Base-by-base conservation (phyloP, 805 yeast species). In the Clavispora fructus region DNA sequence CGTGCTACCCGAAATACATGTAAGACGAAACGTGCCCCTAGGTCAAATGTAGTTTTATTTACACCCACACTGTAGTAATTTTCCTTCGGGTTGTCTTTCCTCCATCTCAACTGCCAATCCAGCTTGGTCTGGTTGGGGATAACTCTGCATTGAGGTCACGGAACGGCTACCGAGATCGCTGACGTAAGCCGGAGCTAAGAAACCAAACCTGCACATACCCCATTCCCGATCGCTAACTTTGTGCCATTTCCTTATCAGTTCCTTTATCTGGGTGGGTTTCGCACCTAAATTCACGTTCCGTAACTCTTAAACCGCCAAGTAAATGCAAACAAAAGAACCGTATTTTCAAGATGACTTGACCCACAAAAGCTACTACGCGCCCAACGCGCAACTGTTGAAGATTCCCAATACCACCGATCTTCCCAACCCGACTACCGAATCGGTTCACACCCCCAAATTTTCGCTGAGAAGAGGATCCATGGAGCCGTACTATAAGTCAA, bases 261-360 rank as follows among this genome's bases (percentile, higher is more conserved):
- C n/a, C 25, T 33, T 16, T 33, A 33, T 33, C 37, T 16, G 13
- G 25, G 11, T 16, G 7, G 7, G 13, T 16, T 33, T 17, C 41
- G 41, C 41, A 37, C 39, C 17, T 30, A 31, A 2, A 19, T 12
- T 5, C 11, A 19, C 29, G 3, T 14, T 16, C 14, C 4, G 6
- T 9, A 3, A 6, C 25, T 6, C 38, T 6, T 25, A 4, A 12
- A 19, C 35, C 37, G 7, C 31, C n/a, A 8, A 12, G 41, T 50
- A 38, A 31, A 54, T 52, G 56, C 44, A 44, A 35, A 43, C 39
- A 17, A 52, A 39, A 29, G 57, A 54, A 23, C 56, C 56, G 12
- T 54, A 50, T 31, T 50, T 43, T 42, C 52, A 45, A 35, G 51
- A 54, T 41, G 45, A 50, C 31, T 41, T 54, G 42, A 54, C 39